Evolutionary conservation across 192 early-diverging fungal genomes (phyloP).

Genomic region (Rhizophagus sp.): DNA sequence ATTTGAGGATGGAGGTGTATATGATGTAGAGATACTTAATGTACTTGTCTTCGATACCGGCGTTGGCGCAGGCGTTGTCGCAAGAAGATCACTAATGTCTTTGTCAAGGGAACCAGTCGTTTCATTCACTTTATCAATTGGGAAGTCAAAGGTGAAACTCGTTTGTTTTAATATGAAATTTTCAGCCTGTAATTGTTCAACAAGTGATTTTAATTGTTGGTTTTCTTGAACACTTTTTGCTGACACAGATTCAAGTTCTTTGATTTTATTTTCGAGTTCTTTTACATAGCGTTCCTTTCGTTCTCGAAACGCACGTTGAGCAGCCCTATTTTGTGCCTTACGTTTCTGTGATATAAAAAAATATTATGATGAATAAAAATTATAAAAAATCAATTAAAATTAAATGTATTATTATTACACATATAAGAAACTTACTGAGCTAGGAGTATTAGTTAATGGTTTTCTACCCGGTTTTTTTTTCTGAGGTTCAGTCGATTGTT

Average conservation of each 20-base stretch:
- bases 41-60: neutral
- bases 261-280: conserved; percentile 75
- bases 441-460: conserved; percentile 50
- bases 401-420: neutral
- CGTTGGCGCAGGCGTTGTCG: neutral
- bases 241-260: conserved; percentile 62
- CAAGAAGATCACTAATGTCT: conserved; percentile 15
- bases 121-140: conserved; percentile 39
- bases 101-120: neutral
- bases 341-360: conserved; percentile 43
- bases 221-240: conserved; percentile 50
- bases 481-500: conserved; percentile 19
- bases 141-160: conserved; percentile 51
- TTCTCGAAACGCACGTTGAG: conserved; percentile 87
- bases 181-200: conserved; percentile 53
- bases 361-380: neutral
- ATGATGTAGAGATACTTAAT: neutral
- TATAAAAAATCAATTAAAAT: neutral
- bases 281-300: conserved; percentile 83
- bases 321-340: conserved; percentile 79
- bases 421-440: conserved; percentile 11
- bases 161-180: conserved; percentile 57
- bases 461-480: conserved; percentile 63
- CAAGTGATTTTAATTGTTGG: conserved; percentile 45
- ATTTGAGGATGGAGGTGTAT: conserved; percentile 34